Percentiles rank a stretch among this genome's conserved stretches.
These are phyloP conservation scores for Dispira simplex DNA, from an alignment of 192 early-diverging fungal species.

Conservation along the genomic window DNA sequence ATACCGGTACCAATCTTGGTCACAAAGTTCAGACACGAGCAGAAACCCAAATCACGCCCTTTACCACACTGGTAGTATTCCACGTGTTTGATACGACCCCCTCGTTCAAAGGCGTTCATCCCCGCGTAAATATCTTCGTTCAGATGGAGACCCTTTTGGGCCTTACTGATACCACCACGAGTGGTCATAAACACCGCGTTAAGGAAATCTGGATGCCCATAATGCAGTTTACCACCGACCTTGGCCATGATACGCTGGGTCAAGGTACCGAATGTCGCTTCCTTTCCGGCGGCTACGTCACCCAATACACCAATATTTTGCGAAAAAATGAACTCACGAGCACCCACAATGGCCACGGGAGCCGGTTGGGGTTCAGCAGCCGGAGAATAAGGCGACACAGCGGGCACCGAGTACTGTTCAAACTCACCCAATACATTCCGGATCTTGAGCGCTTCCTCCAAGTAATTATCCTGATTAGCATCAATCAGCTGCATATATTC, in stretches of 20 bases:
- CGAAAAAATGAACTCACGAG: conserved; percentile 74
- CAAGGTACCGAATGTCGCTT: conserved; percentile 72
- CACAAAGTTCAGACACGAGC: conserved; percentile 76
- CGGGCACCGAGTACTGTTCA: conserved; percentile 51
- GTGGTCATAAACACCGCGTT: conserved; percentile 81
- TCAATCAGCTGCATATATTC: conserved; percentile 79
- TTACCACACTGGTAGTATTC: conserved; percentile 89
- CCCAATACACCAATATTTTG: conserved; percentile 72
- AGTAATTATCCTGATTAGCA: conserved; percentile 85
- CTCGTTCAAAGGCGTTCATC: conserved; percentile 74
- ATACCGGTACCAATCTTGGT: conserved; percentile 86
- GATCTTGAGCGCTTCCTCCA: conserved; percentile 83
- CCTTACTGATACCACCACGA: conserved; percentile 75
- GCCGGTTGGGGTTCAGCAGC: conserved; percentile 36
- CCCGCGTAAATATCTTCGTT: conserved; percentile 91
- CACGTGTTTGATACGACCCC: conserved; percentile 75
- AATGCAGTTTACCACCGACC: conserved; percentile 69
- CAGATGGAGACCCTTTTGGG: conserved; percentile 76
- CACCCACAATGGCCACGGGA: conserved; percentile 77
- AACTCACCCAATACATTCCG: conserved; percentile 76
- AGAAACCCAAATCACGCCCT: conserved; percentile 79
- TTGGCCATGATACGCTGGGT: conserved; percentile 77
- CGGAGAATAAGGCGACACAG: conserved; percentile 52
- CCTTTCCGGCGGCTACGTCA: conserved; percentile 82
- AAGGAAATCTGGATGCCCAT: conserved; percentile 82